phyloP scores from a whole-genome alignment of 805 yeast genomes.

The Ogataea methanolica region DNA sequence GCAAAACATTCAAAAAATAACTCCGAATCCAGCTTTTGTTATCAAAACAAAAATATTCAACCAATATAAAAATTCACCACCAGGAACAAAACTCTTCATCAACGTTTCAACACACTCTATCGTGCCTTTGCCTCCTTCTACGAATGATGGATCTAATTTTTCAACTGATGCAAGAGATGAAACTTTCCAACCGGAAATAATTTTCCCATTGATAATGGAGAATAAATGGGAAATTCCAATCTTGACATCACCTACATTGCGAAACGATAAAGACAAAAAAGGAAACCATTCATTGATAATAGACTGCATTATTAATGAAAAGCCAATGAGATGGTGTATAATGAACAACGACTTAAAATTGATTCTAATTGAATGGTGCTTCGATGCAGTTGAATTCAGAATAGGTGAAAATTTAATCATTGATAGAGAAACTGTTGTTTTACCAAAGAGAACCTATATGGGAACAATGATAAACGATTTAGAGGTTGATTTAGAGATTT shows the following conservation, averaged over 20 bases:
- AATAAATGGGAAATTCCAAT: slow-evolving; percentile 87
- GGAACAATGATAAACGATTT: slow-evolving; percentile 49
- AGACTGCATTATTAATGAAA: slow-evolving; percentile 74
- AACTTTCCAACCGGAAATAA: slow-evolving; percentile 49
- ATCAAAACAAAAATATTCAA: slow-evolving; percentile 55
- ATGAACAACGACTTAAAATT: slow-evolving; percentile 54
- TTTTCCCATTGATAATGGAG: slow-evolving; percentile 60
- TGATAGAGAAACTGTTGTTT: slow-evolving; percentile 53
- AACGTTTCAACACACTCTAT: slow-evolving; percentile 66
- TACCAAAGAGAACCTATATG: slow-evolving; percentile 71
- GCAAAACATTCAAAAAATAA: slow-evolving; percentile 6
- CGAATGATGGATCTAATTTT: not conserved
- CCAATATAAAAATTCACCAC: slow-evolving; percentile 22
- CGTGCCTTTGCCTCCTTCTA: slow-evolving; percentile 56
- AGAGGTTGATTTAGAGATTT: slow-evolving; percentile 37
- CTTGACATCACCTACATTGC: slow-evolving; percentile 52
- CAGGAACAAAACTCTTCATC: slow-evolving; percentile 64
- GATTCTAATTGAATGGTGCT: slow-evolving; percentile 76
- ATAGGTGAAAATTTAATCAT: slow-evolving; percentile 34
- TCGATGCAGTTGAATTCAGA: slow-evolving; percentile 64
- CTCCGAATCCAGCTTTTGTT: slow-evolving; percentile 70
- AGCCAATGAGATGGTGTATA: slow-evolving; percentile 58
- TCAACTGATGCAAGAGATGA: slow-evolving; percentile 2
- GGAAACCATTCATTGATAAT: slow-evolving; percentile 61
- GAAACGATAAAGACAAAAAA: slow-evolving; percentile 60